Percentiles rank a stretch among this genome's conserved stretches.
Conservation (phyloP, 148 eudicot genomes). For the Euryodendron excelsum region DNA sequence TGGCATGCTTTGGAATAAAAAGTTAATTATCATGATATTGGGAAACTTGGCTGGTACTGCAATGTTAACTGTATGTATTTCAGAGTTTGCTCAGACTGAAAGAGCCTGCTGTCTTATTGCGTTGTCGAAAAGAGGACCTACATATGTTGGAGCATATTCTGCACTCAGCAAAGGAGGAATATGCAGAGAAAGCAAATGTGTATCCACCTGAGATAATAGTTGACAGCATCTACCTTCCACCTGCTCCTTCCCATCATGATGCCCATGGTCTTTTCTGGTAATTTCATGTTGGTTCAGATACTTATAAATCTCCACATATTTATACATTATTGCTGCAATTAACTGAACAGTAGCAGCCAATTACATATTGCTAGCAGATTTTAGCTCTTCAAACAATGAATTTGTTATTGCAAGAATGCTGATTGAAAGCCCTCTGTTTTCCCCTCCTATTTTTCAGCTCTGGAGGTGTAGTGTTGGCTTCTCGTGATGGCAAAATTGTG, state of each 20-base stretch:
- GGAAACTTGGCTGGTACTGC: neutral
- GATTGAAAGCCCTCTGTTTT: neutral
- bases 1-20: too few species aligned
- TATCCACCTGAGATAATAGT: conserved; percentile 70
- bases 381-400: neutral
- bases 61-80: conserved; percentile 3
- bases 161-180: conserved; percentile 64
- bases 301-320: neutral
- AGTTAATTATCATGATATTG: neutral
- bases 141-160: conserved; percentile 55
- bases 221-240: conserved; percentile 74
- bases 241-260: conserved; percentile 61
- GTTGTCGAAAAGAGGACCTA: conserved; percentile 30
- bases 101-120: conserved; percentile 85
- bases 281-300: conserved; percentile 2
- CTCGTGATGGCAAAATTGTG: conserved; percentile 97
- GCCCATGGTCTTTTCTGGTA: conserved; percentile 77
- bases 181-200: conserved; percentile 68
- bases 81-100: conserved; percentile 93
- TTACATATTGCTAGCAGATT: neutral
- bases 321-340: too few species aligned
- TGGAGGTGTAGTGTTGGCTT: conserved; percentile 96
- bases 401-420: conserved; percentile 6
- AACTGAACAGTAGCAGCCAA: too few species aligned
- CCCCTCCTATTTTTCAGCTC: conserved; percentile 62